A percentile compares a stretch with the other conserved stretches of the same genome.
Evolutionary conservation across 1,284 basidiomycete species (phyloP).

Genomic region (Ceratobasidium sp.): DNA sequence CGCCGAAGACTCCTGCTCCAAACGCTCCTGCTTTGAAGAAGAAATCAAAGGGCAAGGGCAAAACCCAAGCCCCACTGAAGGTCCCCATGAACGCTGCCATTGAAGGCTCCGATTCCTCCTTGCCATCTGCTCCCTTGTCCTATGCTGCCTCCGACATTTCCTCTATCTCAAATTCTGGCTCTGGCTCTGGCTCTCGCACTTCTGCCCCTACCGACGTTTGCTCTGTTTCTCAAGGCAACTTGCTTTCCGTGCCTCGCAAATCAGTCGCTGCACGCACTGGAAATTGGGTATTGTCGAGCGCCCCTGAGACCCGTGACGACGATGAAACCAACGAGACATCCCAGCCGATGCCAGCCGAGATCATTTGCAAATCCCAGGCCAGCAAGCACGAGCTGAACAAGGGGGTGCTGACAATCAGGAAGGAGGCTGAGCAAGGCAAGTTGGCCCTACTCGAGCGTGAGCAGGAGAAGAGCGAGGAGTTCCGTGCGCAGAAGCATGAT

Average conservation of each 20-base stretch:
- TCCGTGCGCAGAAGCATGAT: background rate
- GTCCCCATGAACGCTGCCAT: background rate
- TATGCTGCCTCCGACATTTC: background rate
- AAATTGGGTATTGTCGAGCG: background rate
- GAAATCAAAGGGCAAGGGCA: background rate
- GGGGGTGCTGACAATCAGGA: background rate
- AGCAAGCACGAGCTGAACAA: background rate
- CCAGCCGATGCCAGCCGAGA: background rate
- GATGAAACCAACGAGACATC: background rate
- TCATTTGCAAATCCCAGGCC: background rate
- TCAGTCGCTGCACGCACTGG: background rate
- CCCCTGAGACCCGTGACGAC: background rate
- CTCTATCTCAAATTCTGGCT: background rate
- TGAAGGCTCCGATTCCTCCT: background rate
- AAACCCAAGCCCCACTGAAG: background rate
- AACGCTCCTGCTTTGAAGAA: too few species aligned
- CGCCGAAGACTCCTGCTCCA: background rate
- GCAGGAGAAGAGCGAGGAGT: background rate
- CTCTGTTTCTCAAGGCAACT: background rate
- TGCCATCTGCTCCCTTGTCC: background rate
- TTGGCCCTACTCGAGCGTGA: background rate
- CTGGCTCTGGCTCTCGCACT: background rate
- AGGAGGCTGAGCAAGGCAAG: background rate
- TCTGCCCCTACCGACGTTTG: background rate
- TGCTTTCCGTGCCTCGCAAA: background rate